These are phyloP conservation scores for Cutaneotrichosporon sp. DNA, from an alignment of 1,284 basidiomycete genomes.

Conservation along the genomic window DNA sequence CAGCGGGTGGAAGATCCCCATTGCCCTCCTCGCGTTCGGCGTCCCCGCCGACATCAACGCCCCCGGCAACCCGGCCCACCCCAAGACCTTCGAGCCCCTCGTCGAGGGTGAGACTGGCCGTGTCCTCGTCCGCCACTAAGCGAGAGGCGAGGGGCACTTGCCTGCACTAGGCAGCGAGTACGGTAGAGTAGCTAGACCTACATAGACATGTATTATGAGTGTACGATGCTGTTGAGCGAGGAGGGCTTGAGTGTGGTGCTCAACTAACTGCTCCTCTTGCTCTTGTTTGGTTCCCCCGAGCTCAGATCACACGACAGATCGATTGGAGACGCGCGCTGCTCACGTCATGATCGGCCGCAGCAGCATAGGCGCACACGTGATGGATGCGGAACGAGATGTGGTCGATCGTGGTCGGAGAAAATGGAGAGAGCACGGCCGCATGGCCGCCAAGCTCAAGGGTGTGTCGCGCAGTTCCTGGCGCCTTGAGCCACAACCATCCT, in stretches of 20 bases:
- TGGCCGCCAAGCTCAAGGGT: background rate
- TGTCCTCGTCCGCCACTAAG: conserved; percentile 8
- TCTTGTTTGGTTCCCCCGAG: no score
- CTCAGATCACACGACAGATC: no score
- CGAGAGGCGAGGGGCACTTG: background rate
- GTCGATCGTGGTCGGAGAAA: background rate
- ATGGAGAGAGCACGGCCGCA: background rate
- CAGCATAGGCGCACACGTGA: no score
- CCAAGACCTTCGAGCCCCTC: conserved; percentile 38
- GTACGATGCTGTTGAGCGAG: background rate
- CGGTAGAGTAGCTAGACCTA: background rate
- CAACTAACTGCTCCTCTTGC: no score
- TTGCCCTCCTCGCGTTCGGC: conserved; percentile 54
- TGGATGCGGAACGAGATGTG: background rate
- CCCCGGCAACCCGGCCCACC: conserved; percentile 14
- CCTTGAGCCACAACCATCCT: background rate
- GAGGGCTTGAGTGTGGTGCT: no score
- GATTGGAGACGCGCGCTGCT: no score
- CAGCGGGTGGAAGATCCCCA: conserved; percentile 40
- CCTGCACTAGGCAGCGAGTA: background rate
- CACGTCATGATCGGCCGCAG: no score
- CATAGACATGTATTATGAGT: background rate
- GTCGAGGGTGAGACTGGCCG: conserved; percentile 4
- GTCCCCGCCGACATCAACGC: conserved; percentile 19
- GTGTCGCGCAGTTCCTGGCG: background rate